Conservation (phyloP, 2,329 filamentous ascomycete species). For the Botrytis pseudocinerea region DNA sequence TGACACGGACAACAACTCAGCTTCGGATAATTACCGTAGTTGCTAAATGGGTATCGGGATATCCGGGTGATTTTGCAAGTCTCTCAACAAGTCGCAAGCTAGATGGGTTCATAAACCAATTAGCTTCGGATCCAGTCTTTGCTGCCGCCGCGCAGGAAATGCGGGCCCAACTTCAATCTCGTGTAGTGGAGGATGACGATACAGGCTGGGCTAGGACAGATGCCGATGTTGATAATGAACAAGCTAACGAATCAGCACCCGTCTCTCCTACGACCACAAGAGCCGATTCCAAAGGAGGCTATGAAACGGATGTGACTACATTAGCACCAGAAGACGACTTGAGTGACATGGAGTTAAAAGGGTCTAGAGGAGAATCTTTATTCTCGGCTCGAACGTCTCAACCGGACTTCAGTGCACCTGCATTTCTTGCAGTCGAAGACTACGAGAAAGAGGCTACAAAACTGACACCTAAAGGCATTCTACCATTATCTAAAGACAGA, state of each 20-base stretch:
- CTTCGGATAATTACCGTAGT: slow-evolving; percentile 81
- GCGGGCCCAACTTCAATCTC: slow-evolving; percentile 69
- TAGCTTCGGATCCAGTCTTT: slow-evolving; percentile 80
- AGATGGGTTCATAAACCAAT: slow-evolving; percentile 70
- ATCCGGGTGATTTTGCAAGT: slow-evolving; percentile 90
- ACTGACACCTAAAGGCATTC: slow-evolving; percentile 67
- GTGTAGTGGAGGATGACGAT: slow-evolving; percentile 83
- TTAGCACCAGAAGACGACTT: slow-evolving; percentile 24
- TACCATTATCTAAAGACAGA: slow-evolving; percentile 77
- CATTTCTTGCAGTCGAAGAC: slow-evolving; percentile 68
- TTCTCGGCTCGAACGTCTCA: slow-evolving; percentile 32
- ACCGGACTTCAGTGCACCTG: slow-evolving; percentile 33
- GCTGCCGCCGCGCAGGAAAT: slow-evolving; percentile 85
- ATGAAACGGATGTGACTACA: slow-evolving; percentile 12
- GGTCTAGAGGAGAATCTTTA: slow-evolving; percentile 33
- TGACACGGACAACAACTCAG: slow-evolving; percentile 78
- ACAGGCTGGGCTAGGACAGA: slow-evolving; percentile 89
- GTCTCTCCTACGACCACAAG: slow-evolving; percentile 30
- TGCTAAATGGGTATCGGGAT: slow-evolving; percentile 84
- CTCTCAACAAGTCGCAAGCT: slow-evolving; percentile 70
- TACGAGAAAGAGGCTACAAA: slow-evolving; percentile 76
- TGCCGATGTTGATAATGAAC: slow-evolving; percentile 48
- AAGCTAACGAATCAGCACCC: slow-evolving; percentile 31
- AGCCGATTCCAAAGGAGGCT: slow-evolving; percentile 25
- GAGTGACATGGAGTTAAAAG: slow-evolving; percentile 35